These are phyloP conservation scores for Lathyrus aphaca DNA, from an alignment of 306 rosid genomes.

Conservation along the genomic window DNA sequence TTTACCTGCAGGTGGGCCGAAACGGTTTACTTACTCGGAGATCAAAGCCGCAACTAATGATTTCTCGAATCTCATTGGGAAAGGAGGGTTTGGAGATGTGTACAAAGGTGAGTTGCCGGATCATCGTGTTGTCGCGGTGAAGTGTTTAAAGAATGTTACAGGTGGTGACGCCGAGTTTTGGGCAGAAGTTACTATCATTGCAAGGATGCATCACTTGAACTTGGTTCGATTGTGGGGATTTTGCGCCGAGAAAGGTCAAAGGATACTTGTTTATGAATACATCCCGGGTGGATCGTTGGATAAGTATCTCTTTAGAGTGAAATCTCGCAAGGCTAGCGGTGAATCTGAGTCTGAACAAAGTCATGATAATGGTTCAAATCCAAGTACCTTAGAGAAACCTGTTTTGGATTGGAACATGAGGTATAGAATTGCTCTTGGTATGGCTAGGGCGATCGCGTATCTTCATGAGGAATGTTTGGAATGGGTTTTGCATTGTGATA, in stretches of 20 bases:
- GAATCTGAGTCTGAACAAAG: not conserved
- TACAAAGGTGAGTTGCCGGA: conserved; percentile 74
- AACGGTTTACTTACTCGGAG: conserved; percentile 70
- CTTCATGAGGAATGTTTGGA: conserved; percentile 92
- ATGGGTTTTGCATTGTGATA: conserved; percentile 94
- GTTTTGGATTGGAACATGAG: conserved; percentile 73
- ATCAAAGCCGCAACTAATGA: conserved; percentile 81
- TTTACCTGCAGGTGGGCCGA: conserved; percentile 92
- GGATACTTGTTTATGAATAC: conserved; percentile 77
- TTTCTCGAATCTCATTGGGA: conserved; percentile 71
- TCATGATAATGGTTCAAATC: not conserved
- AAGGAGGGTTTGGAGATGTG: conserved; percentile 90
- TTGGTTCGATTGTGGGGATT: conserved; percentile 91
- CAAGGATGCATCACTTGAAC: conserved; percentile 95
- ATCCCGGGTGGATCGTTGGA: conserved; percentile 83
- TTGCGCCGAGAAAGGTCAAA: conserved; percentile 85
- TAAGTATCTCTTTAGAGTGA: conserved; percentile 56
- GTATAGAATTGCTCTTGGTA: conserved; percentile 77
- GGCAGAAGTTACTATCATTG: conserved; percentile 89
- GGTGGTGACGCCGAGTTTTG: conserved; percentile 88
- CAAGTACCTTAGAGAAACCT: conserved; percentile 25
- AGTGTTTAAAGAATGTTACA: conserved; percentile 70
- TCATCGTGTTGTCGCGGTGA: conserved; percentile 83
- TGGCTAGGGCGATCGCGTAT: conserved; percentile 86
- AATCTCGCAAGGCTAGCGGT: not conserved